A percentile compares a stretch with the other conserved stretches of the same genome.
Conservation (phyloP, 2,329 filamentous ascomycete species). For the Ceratocystis colombiana region DNA sequence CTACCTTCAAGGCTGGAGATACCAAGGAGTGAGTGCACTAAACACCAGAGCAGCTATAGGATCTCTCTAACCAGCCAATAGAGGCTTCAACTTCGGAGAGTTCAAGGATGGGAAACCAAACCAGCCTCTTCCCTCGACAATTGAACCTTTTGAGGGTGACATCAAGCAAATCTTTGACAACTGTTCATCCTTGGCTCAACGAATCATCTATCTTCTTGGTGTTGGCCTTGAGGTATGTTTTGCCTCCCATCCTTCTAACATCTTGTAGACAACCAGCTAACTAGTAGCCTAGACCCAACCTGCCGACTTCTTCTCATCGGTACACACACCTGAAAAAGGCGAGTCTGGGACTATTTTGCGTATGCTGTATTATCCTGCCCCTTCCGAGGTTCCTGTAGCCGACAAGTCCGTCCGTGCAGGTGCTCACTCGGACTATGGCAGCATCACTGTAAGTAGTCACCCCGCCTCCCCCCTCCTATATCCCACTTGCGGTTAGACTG, state of each 20-base stretch:
- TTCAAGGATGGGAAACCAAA: slow-evolving; percentile 59
- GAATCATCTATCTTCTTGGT: slow-evolving; percentile 66
- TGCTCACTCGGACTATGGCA: slow-evolving; percentile 81
- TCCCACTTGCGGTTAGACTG: not conserved
- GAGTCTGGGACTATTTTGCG: slow-evolving; percentile 53
- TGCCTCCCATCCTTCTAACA: not conserved
- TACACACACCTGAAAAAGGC: slow-evolving; percentile 39
- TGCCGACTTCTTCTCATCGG: slow-evolving; percentile 45
- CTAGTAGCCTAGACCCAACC: slow-evolving; percentile 32
- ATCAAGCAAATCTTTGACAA: slow-evolving; percentile 57
- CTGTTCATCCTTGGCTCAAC: slow-evolving; percentile 63
- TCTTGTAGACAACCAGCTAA: slow-evolving; percentile 29
- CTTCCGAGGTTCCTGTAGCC: slow-evolving; percentile 28
- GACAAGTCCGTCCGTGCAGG: slow-evolving; percentile 61
- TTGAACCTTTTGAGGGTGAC: slow-evolving; percentile 49
- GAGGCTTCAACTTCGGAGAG: slow-evolving; percentile 85
- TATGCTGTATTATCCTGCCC: slow-evolving; percentile 61
- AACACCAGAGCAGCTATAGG: not conserved
- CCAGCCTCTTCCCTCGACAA: slow-evolving; percentile 62
- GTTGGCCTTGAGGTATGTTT: slow-evolving; percentile 56
- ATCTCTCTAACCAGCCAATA: slow-evolving; percentile 32
- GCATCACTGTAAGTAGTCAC: slow-evolving; percentile 38
- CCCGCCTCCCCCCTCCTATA: not conserved
- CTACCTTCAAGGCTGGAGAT: slow-evolving; percentile 56
- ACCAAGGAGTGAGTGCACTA: slow-evolving; percentile 63